A percentile compares a stretch with the other conserved stretches of the same genome.
Evolutionary conservation across 2,329 filamentous ascomycete genomes (phyloP).

Genomic region (Fusarium chuoi): DNA sequence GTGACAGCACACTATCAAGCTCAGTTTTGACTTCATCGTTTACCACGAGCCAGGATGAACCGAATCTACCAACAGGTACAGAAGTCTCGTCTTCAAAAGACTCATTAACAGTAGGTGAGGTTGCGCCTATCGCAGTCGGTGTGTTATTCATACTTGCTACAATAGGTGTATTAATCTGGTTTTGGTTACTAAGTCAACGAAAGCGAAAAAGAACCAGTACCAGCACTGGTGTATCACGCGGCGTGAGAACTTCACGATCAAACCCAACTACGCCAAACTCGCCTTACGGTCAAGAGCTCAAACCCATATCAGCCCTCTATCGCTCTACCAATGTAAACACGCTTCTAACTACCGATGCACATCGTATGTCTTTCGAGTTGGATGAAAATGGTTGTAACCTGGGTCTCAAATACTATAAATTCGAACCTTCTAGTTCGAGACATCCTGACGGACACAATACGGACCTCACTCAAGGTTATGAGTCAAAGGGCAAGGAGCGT

Average conservation of each 20-base stretch:
- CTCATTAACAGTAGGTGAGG: neutral
- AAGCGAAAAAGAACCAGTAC: neutral
- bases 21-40: neutral
- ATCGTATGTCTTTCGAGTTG: neutral
- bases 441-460: neutral
- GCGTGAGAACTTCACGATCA: neutral
- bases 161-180: neutral
- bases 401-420: neutral
- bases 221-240: neutral
- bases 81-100: neutral
- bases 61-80: neutral
- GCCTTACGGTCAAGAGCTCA: neutral
- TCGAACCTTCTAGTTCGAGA: neutral
- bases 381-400: neutral
- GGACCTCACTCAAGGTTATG: neutral
- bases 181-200: neutral
- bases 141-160: neutral
- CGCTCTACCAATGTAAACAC: neutral
- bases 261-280: neutral
- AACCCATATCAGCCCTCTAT: neutral
- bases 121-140: slow-evolving; percentile 4
- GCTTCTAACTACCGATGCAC: neutral
- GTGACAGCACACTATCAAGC: neutral
- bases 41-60: neutral
- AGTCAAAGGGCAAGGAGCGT: neutral